Base-by-base conservation (phyloP, 1,139 yeast genomes). In the Zygosaccharomyces sapae region DNA sequence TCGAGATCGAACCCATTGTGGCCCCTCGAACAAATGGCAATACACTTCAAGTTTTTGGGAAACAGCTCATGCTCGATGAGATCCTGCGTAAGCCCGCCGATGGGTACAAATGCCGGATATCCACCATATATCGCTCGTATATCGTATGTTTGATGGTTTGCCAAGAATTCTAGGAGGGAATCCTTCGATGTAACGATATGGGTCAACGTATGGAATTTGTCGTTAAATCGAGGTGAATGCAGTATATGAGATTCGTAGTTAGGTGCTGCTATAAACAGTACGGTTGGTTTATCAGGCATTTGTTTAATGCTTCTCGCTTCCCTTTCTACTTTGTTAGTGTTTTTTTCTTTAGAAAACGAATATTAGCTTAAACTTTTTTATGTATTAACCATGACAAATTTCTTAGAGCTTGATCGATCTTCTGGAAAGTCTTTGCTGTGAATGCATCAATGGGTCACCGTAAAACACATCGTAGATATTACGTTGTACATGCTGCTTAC, bases 141-240 rank as follows among this genome's bases (percentile, higher is more conserved):
- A 5, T 54, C 56, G 5, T 43, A 38, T 3, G 52, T 40, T 13
- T 52, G 37, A 24, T 55, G 54, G 2, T 48, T 44, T 3, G 40
- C 38, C 10, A 62, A 39, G 33, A 53, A 61, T 9, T 44, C 30
- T 3, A 61, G 90, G 90, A 12, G 53, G 4, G 40, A 45, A 12
- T 55, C 58, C 37, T 48, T 49, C 2, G 57, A 52, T 6, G 47
- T 40, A n/a, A 57, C 31, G 4, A 43, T 43, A 43, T 52, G 48
- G 25, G 55, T 44, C n/a, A 56, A 20, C n/a, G 48, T 22, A 34
- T 48, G 45, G 40, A 55, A 58, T 3, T 42, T 18, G 13, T 50
- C 42, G 10, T 39, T 44, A 24, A 55, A 45, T 8, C 30, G 30
- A 5, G 45, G 18, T 6, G 55, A 50, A 19, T 45, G 38, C 24